phyloP scores from a whole-genome alignment of 108 stramenopile species.

The Chaetoceros tenuissimus region DNA sequence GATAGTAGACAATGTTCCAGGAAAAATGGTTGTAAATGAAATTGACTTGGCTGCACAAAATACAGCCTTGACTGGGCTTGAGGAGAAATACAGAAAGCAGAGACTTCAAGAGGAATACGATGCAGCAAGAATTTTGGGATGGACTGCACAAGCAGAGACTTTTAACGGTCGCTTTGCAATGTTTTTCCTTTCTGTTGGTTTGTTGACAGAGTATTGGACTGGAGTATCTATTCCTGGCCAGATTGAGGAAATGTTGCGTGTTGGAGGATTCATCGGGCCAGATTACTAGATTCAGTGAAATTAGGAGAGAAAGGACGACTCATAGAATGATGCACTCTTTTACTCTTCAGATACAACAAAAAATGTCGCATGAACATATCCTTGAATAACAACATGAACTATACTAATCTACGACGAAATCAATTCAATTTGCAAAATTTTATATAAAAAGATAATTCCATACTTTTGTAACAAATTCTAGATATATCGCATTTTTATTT shows the following conservation, averaged over 20 bases:
- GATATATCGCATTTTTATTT: no score
- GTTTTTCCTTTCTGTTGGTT: slow-evolving; percentile 88
- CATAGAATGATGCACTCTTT: no score
- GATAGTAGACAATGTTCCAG: slow-evolving; percentile 78
- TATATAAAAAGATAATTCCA: no score
- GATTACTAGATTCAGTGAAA: slow-evolving; percentile 31
- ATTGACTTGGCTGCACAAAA: slow-evolving; percentile 74
- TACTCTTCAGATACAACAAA: no score
- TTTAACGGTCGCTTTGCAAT: slow-evolving; percentile 86
- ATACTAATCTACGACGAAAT: no score
- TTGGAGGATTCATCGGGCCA: slow-evolving; percentile 79
- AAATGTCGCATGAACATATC: no score
- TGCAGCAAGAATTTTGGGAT: slow-evolving; percentile 59
- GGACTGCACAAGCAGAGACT: slow-evolving; percentile 65
- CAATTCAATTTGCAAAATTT: no score
- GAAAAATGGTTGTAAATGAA: slow-evolving; percentile 76
- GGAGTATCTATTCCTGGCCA: slow-evolving; percentile 86
- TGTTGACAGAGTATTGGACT: slow-evolving; percentile 90
- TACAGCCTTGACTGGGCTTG: slow-evolving; percentile 54
- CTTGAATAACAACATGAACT: no score
- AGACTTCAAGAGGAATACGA: slow-evolving; percentile 56
- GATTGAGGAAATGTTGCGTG: slow-evolving; percentile 85
- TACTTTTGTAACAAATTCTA: no score
- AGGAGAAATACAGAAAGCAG: slow-evolving; percentile 64
- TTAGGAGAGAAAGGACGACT: no score